Percentiles rank a stretch among this genome's conserved stretches.
Evolutionary conservation across 2,329 filamentous ascomycete genomes (phyloP).

Genomic region (Verticillium zaregamsianum): DNA sequence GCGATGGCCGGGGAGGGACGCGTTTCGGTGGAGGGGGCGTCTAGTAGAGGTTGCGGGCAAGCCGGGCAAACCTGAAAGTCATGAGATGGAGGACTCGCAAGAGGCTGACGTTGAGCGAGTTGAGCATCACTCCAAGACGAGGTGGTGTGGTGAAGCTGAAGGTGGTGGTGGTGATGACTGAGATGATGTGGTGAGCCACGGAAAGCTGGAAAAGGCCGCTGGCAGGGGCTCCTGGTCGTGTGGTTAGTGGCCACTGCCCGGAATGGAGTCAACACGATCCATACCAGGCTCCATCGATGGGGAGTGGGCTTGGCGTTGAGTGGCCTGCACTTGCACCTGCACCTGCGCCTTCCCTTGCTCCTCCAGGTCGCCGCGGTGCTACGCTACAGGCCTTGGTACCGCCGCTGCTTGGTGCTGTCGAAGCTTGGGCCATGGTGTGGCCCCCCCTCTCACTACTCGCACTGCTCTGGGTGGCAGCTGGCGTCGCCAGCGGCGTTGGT

Average conservation of each 20-base stretch:
- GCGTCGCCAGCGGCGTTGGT: neutral
- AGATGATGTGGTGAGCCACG: neutral
- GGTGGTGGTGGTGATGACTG: neutral
- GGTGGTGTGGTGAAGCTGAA: neutral
- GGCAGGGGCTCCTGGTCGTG: neutral
- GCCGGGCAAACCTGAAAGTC: neutral
- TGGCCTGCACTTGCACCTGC: neutral
- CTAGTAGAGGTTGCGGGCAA: neutral
- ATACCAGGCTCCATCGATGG: neutral
- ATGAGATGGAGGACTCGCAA: neutral
- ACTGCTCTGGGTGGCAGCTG: neutral
- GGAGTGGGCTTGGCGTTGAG: neutral
- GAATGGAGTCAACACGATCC: neutral
- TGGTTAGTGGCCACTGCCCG: neutral
- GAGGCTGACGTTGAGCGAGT: neutral
- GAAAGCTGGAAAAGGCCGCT: neutral
- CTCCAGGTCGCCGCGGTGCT: no score
- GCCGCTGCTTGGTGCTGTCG: neutral
- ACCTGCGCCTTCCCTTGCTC: neutral
- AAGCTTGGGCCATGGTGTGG: neutral
- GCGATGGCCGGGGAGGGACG: neutral
- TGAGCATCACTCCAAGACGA: neutral
- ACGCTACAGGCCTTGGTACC: neutral
- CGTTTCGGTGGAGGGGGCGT: neutral
- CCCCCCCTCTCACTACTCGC: no score